Percentiles rank a stretch among this genome's conserved stretches.
Conservation (phyloP, 73 alveolate species). For the Tetrahymena borealis region DNA sequence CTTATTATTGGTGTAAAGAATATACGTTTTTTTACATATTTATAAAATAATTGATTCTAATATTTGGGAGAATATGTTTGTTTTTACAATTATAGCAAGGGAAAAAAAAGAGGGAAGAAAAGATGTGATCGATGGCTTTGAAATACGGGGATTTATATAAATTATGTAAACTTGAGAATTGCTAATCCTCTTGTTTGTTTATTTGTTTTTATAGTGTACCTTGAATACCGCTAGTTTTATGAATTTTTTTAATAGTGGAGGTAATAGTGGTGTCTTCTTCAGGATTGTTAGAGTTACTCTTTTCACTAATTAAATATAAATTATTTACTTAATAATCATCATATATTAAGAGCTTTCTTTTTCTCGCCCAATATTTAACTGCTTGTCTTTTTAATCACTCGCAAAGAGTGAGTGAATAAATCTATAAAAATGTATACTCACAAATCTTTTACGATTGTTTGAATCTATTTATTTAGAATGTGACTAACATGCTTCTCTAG, state of each 20-base stretch:
- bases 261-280: neutral
- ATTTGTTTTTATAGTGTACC: neutral
- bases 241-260: neutral
- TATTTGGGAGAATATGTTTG: too few relatives aligned
- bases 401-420: too few relatives aligned
- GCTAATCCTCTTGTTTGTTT: neutral
- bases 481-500: neutral
- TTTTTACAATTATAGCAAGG: too few relatives aligned
- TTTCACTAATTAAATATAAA: neutral
- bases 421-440: too few relatives aligned
- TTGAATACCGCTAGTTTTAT: neutral
- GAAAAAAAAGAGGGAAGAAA: too few relatives aligned
- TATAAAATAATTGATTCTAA: too few relatives aligned
- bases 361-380: too few relatives aligned
- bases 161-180: neutral
- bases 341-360: neutral
- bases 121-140: neutral
- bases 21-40: too few relatives aligned
- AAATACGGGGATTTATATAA: neutral
- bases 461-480: neutral
- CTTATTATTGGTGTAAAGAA: too few relatives aligned
- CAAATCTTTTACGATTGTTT: too few relatives aligned
- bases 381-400: too few relatives aligned
- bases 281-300: neutral
- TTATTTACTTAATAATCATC: neutral